Conservation (phyloP, 768 basidiomycete genomes). For the Albatrellus ellisii region DNA sequence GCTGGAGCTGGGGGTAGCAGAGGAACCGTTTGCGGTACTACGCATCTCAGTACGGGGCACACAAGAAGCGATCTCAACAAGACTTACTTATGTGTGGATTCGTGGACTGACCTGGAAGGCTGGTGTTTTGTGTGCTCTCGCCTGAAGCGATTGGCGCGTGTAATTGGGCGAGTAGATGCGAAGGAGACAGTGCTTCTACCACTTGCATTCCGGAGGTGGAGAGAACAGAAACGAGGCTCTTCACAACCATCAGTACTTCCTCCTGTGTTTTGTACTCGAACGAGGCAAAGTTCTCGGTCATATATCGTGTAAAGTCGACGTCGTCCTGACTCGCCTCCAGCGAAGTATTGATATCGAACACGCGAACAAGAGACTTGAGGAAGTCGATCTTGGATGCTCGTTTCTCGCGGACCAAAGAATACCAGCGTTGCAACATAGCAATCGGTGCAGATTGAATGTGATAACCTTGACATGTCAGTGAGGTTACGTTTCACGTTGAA, state of each 20-base stretch:
- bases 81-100: neutral
- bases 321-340: slow-evolving; percentile 60
- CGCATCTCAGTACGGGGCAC: neutral
- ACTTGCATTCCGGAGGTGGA: slow-evolving; percentile 75
- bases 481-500: neutral
- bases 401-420: slow-evolving; percentile 83
- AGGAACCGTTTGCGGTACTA: neutral
- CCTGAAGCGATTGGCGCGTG: no score
- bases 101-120: neutral
- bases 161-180: slow-evolving; percentile 52
- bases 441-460: slow-evolving; percentile 45
- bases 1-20: neutral
- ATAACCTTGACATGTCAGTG: slow-evolving; percentile 35
- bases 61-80: neutral
- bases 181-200: slow-evolving; percentile 62
- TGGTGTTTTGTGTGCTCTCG: neutral
- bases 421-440: slow-evolving; percentile 85
- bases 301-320: slow-evolving; percentile 77
- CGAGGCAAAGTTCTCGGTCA: slow-evolving; percentile 87
- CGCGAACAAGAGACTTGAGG: slow-evolving; percentile 66
- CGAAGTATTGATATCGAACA: slow-evolving; percentile 61
- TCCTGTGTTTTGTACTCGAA: slow-evolving; percentile 95
- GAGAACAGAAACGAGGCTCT: slow-evolving; percentile 58
- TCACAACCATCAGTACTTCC: slow-evolving; percentile 79
- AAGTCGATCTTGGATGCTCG: slow-evolving; percentile 78